These are phyloP conservation scores for Ogataea methanolica DNA, from an alignment of 805 yeast species.

Conservation along the genomic window DNA sequence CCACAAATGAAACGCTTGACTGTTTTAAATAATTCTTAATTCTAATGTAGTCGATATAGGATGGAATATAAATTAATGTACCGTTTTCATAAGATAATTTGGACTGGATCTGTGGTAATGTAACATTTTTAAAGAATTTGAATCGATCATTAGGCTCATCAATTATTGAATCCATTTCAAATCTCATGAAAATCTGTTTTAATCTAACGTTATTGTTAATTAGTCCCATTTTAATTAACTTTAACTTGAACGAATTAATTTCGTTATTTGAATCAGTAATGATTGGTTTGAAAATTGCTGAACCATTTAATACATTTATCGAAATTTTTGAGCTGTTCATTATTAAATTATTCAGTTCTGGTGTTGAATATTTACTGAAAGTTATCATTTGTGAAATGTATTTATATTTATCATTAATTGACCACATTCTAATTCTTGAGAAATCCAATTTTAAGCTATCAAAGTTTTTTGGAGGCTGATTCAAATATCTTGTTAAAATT, in stretches of 20 bases:
- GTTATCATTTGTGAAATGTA: conserved; percentile 73
- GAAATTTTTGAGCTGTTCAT: conserved; percentile 39
- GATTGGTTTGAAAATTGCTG: conserved; percentile 48
- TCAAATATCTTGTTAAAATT: conserved; percentile 61
- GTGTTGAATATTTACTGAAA: conserved; percentile 73
- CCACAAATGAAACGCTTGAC: conserved; percentile 61
- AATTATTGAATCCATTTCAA: conserved; percentile 49
- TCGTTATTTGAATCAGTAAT: conserved; percentile 45
- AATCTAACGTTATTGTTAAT: conserved; percentile 41
- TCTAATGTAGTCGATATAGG: conserved; percentile 80
- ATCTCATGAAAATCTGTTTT: conserved; percentile 67
- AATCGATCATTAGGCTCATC: conserved; percentile 82
- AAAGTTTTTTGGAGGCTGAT: conserved; percentile 68
- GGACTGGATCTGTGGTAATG: conserved; percentile 67
- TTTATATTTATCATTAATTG: conserved; percentile 75
- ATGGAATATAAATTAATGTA: conserved; percentile 73
- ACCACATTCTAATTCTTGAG: conserved; percentile 88
- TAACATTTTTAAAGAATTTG: conserved; percentile 68
- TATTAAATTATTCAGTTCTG: conserved; percentile 67
- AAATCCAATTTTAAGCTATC: conserved; percentile 72
- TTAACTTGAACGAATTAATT: conserved; percentile 55
- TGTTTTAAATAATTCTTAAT: conserved; percentile 64
- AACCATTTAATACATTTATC: conserved; percentile 50
- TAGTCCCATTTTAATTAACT: conserved; percentile 25
- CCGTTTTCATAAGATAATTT: conserved; percentile 66